These are phyloP conservation scores for Colletotrichum orbiculare DNA, from an alignment of 2,329 filamentous ascomycete species.

Conservation along the genomic window DNA sequence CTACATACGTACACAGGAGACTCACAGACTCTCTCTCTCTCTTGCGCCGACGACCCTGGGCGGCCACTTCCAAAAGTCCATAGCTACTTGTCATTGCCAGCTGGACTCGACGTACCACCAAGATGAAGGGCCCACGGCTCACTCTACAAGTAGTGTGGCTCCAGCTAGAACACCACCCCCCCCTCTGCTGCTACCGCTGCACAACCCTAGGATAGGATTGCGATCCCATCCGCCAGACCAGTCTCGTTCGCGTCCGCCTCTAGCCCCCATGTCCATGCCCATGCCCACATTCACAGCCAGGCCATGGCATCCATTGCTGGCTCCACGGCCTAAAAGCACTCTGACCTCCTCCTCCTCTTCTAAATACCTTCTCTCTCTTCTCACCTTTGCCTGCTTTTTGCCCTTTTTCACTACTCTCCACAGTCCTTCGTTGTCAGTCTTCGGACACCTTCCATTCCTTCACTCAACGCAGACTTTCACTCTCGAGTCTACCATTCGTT, in stretches of 20 bases:
- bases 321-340: constrained; percentile 34
- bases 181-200: constrained; percentile 7
- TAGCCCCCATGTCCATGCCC: constrained; percentile 12
- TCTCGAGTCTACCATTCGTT: constrained; percentile 33
- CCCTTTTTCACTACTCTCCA: constrained; percentile 25
- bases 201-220: constrained; percentile 6
- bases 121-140: constrained; percentile 34
- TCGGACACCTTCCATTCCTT: constrained; percentile 39
- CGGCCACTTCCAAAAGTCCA: constrained; percentile 29
- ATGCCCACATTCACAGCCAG: constrained; percentile 1
- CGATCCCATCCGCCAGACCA: constrained; percentile 29
- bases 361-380: constrained; percentile 27
- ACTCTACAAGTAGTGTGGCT: constrained; percentile 17
- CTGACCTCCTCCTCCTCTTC: constrained; percentile 29
- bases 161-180: constrained; percentile 7
- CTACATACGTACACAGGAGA: neutral
- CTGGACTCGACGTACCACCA: constrained; percentile 1
- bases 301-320: constrained; percentile 7
- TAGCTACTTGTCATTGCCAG: constrained; percentile 7
- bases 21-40: neutral
- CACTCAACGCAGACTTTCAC: constrained; percentile 28
- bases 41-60: constrained; percentile 9
- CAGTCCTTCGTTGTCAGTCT: constrained; percentile 38
- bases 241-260: constrained; percentile 11
- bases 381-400: constrained; percentile 7